Conservation (phyloP, 768 basidiomycete genomes). For the Vishniacozyma victoriae region DNA sequence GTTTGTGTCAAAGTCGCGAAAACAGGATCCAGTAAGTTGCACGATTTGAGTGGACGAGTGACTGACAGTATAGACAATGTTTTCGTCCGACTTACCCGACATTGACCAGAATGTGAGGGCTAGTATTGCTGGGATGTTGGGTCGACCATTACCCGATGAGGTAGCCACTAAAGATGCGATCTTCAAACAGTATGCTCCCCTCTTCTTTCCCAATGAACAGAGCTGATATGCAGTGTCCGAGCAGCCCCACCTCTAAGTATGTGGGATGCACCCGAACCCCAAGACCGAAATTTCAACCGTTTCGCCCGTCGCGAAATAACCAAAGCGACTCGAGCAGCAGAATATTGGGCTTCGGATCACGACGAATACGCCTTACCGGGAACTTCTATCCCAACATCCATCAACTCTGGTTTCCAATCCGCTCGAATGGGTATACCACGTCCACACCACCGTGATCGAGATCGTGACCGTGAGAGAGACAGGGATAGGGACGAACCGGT, state of each 20-base stretch:
- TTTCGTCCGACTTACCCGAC: slow-evolving; percentile 51
- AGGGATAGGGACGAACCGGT: slow-evolving; percentile 9
- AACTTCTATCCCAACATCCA: slow-evolving; percentile 4
- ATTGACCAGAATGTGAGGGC: slow-evolving; percentile 51
- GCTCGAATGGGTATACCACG: slow-evolving; percentile 11
- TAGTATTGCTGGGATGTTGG: slow-evolving; percentile 57
- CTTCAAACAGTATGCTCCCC: slow-evolving; percentile 28
- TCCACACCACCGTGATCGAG: slow-evolving; percentile 4
- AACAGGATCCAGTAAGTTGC: slow-evolving; percentile 50
- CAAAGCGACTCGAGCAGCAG: slow-evolving; percentile 35
- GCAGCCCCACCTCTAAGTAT: slow-evolving; percentile 29
- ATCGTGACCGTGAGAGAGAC: slow-evolving; percentile 5
- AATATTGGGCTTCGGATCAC: slow-evolving; percentile 45
- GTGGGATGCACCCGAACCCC: slow-evolving; percentile 34
- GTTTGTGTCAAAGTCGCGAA: slow-evolving; percentile 55
- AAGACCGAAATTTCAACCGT: slow-evolving; percentile 25
- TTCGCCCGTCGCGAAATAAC: slow-evolving; percentile 37
- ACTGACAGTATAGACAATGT: slow-evolving; percentile 43
- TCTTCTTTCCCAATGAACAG: background rate
- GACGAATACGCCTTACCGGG: slow-evolving; percentile 44
- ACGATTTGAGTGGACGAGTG: slow-evolving; percentile 14
- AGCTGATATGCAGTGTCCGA: slow-evolving; percentile 18
- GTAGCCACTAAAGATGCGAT: slow-evolving; percentile 29
- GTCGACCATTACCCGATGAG: slow-evolving; percentile 25
- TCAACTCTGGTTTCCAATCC: slow-evolving; percentile 22